A percentile compares a stretch with the other conserved stretches of the same genome.
Conservation (phyloP, 2,329 filamentous ascomycete genomes). For the Epichloe glyceriae region DNA sequence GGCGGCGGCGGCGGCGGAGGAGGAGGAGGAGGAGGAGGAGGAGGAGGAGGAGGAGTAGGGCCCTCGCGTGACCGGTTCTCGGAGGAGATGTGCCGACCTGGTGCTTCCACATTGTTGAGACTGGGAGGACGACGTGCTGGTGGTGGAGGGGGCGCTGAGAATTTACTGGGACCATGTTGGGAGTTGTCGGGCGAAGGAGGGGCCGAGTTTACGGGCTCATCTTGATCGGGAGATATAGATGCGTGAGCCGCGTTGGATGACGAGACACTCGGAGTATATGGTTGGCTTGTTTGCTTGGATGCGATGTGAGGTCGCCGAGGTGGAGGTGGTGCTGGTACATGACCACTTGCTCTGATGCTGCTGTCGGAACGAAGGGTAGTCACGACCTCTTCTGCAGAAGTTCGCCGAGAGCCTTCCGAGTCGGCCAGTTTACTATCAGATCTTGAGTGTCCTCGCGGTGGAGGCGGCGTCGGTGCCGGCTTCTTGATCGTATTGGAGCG, state of each 20-base stretch:
- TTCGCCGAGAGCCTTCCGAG: slow-evolving; percentile 30
- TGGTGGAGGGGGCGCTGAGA: slow-evolving; percentile 30
- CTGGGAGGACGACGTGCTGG: slow-evolving; percentile 34
- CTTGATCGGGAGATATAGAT: slow-evolving; percentile 10
- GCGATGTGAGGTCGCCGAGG: slow-evolving; percentile 34
- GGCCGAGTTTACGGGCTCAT: slow-evolving; percentile 9
- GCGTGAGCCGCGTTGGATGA: slow-evolving; percentile 6
- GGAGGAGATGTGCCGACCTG: slow-evolving; percentile 15
- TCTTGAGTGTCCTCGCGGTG: slow-evolving; percentile 33
- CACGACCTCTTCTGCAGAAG: slow-evolving; percentile 35
- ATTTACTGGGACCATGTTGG: slow-evolving; percentile 8
- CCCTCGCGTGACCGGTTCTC: slow-evolving; percentile 18
- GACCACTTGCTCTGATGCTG: slow-evolving; percentile 26
- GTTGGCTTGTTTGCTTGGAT: slow-evolving; percentile 18
- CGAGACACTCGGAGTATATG: slow-evolving; percentile 9
- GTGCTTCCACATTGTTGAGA: slow-evolving; percentile 26
- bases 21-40: slow-evolving; percentile 15
- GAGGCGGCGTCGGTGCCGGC: slow-evolving; percentile 37
- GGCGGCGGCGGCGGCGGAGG: slow-evolving; percentile 40
- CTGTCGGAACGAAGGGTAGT: slow-evolving; percentile 31
- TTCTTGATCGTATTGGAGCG: slow-evolving; percentile 22
- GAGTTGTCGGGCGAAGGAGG: slow-evolving; percentile 3
- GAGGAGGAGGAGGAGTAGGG: neutral
- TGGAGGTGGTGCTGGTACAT: slow-evolving; percentile 40
- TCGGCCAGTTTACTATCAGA: slow-evolving; percentile 29